phyloP scores from a whole-genome alignment of 768 basidiomycete genomes.

The Rhizopogon roseolus region DNA sequence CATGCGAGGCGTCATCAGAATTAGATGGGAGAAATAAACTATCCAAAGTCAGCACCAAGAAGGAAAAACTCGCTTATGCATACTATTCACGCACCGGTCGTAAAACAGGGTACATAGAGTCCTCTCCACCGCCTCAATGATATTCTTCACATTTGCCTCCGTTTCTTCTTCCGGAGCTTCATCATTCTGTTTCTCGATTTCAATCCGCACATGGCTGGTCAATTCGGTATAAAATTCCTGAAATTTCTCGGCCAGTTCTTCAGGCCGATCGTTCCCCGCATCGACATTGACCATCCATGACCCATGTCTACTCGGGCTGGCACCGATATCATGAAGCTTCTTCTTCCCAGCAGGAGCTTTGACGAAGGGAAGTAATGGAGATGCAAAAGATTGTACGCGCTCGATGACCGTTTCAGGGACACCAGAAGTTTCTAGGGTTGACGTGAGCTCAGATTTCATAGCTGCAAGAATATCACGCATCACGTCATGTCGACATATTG shows the following conservation, averaged over 20 bases:
- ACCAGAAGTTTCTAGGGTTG: constrained; percentile 28
- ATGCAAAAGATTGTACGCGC: constrained; percentile 50
- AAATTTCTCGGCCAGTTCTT: constrained; percentile 47
- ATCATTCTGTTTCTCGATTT: constrained; percentile 14
- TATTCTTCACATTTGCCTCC: constrained; percentile 46
- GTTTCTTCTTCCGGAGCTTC: constrained; percentile 20
- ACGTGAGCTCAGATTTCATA: constrained; percentile 52
- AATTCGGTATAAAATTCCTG: constrained; percentile 69
- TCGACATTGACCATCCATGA: constrained; percentile 35
- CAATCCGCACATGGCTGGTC: constrained; percentile 55
- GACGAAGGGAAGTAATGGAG: constrained; percentile 55
- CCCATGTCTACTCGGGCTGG: constrained; percentile 11
- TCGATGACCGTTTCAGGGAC: constrained; percentile 57
- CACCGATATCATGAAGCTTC: constrained; percentile 25
- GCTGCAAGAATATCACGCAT: constrained; percentile 48
- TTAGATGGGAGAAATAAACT: constrained; percentile 78
- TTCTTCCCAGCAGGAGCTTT: constrained; percentile 29
- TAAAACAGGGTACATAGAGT: constrained; percentile 73
- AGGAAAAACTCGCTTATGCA: not conserved
- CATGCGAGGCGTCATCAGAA: constrained; percentile 79
- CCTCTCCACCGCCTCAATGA: constrained; percentile 73
- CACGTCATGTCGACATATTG: constrained; percentile 49
- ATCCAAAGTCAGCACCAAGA: not conserved
- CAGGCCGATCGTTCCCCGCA: constrained; percentile 39
- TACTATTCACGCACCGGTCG: constrained; percentile 54